Conservation (phyloP, 192 early-diverging fungal genomes). For the Gryganskiella cystojenkinii region DNA sequence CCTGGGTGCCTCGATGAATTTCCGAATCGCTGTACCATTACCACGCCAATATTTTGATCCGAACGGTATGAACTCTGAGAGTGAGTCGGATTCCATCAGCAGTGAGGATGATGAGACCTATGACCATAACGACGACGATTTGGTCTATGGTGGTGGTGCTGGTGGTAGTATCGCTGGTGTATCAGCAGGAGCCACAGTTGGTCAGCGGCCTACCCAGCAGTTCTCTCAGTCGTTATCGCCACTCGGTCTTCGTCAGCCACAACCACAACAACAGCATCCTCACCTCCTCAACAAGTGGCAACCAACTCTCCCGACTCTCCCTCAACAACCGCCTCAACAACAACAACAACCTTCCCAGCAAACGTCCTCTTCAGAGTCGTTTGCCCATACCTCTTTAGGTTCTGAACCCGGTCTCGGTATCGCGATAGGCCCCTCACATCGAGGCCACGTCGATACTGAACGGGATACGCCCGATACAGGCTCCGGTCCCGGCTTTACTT, state of each 20-base stretch:
- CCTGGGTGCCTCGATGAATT: slow-evolving; percentile 39
- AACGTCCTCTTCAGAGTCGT: slow-evolving; percentile 1
- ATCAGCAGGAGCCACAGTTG: slow-evolving; percentile 7
- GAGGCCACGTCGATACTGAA: not conserved
- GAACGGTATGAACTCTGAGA: slow-evolving; percentile 23
- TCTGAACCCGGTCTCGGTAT: slow-evolving; percentile 41
- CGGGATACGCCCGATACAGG: not conserved
- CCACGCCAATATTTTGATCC: slow-evolving; percentile 40
- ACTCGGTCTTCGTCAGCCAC: too few relatives aligned
- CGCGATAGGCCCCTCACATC: slow-evolving; percentile 11
- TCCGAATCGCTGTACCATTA: slow-evolving; percentile 35
- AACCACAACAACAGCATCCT: not conserved
- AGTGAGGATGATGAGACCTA: slow-evolving; percentile 46
- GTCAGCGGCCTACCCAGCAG: not conserved
- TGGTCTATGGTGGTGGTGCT: slow-evolving; percentile 14
- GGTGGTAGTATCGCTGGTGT: not conserved
- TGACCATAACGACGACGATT: slow-evolving; percentile 39
- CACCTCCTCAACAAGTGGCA: not conserved
- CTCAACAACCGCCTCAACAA: not conserved
- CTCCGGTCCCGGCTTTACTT: too few relatives aligned
- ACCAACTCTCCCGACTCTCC: not conserved
- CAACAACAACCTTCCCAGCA: slow-evolving; percentile 22
- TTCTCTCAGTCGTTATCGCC: not conserved
- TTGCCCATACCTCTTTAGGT: slow-evolving; percentile 55
- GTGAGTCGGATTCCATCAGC: slow-evolving; percentile 49